Evolutionary conservation across 2,329 filamentous ascomycete genomes (phyloP).

Genomic region (Didymella pomorum): DNA sequence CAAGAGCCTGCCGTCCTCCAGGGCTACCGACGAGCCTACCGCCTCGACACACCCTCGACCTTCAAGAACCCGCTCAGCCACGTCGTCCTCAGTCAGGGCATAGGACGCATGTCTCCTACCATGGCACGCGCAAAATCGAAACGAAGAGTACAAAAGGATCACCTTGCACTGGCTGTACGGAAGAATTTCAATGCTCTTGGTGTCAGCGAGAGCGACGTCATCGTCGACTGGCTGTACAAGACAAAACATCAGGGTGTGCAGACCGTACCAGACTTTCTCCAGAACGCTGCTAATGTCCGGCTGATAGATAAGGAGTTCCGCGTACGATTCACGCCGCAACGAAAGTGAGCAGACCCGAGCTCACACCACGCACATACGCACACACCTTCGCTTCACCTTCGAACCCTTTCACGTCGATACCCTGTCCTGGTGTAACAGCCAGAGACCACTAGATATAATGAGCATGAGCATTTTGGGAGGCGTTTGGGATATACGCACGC

Average conservation of each 20-base stretch:
- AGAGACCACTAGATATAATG: conserved; percentile 35
- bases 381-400: conserved; percentile 35
- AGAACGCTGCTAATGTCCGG: conserved; percentile 12
- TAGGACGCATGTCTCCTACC: conserved; percentile 77
- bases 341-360: conserved; percentile 37
- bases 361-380: conserved; percentile 20
- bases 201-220: conserved; percentile 82
- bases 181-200: conserved; percentile 86
- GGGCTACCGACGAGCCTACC: conserved; percentile 77
- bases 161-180: conserved; percentile 74
- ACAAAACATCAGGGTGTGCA: conserved; percentile 65
- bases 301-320: conserved; percentile 57
- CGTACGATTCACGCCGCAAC: conserved; percentile 53
- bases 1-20: conserved; percentile 75
- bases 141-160: conserved; percentile 73
- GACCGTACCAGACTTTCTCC: not conserved
- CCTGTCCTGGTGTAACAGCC: conserved; percentile 36
- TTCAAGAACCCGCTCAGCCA: conserved; percentile 64
- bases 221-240: conserved; percentile 80
- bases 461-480: conserved; percentile 47
- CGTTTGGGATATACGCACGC: conserved; percentile 32
- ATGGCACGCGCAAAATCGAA: conserved; percentile 73
- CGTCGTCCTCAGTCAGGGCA: conserved; percentile 63
- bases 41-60: conserved; percentile 73
- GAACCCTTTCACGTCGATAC: conserved; percentile 47